Evolutionary conservation across 495 filamentous ascomycete genomes (phyloP).

Genomic region (Lophiotrema nucula): DNA sequence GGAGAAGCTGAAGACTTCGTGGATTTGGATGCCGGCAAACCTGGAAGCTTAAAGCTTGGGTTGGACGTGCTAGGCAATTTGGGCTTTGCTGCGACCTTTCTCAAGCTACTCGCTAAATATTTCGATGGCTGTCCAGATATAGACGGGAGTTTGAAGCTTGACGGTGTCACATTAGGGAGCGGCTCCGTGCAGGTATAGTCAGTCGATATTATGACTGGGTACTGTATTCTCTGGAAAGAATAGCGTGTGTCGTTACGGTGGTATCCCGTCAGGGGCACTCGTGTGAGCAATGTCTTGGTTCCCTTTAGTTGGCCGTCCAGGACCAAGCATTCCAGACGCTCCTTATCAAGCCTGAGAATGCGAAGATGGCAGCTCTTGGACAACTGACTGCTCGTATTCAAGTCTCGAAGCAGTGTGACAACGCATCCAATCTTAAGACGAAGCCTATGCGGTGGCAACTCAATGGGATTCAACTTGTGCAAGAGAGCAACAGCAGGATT

Average conservation of each 20-base stretch:
- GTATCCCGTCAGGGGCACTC: conserved; percentile 16
- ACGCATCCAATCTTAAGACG: conserved; percentile 27
- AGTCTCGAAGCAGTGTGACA: conserved; percentile 15
- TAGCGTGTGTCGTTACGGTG: conserved; percentile 16
- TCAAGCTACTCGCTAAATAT: not conserved
- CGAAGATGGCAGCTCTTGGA: conserved; percentile 21
- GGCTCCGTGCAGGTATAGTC: not conserved
- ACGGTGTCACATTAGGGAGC: not conserved
- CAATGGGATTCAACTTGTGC: conserved; percentile 24
- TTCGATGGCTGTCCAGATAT: not conserved
- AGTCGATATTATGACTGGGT: conserved; percentile 17
- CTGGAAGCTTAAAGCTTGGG: conserved; percentile 14
- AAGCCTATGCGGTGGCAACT: conserved; percentile 20
- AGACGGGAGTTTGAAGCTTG: not conserved
- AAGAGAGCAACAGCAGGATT: conserved; percentile 18
- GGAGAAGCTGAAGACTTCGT: not conserved
- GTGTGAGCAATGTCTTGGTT: conserved; percentile 17
- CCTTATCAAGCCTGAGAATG: conserved; percentile 10
- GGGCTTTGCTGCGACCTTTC: conserved; percentile 1
- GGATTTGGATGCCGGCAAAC: conserved; percentile 7
- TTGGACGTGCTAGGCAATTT: not conserved
- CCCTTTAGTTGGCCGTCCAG: conserved; percentile 25
- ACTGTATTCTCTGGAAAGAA: conserved; percentile 23
- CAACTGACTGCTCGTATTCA: conserved; percentile 16
- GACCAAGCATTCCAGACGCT: conserved; percentile 20